A percentile compares a stretch with the other conserved stretches of the same genome.
Evolutionary conservation across 2,329 filamentous ascomycete genomes (phyloP).

Genomic region (Ceratocystis cubensis): DNA sequence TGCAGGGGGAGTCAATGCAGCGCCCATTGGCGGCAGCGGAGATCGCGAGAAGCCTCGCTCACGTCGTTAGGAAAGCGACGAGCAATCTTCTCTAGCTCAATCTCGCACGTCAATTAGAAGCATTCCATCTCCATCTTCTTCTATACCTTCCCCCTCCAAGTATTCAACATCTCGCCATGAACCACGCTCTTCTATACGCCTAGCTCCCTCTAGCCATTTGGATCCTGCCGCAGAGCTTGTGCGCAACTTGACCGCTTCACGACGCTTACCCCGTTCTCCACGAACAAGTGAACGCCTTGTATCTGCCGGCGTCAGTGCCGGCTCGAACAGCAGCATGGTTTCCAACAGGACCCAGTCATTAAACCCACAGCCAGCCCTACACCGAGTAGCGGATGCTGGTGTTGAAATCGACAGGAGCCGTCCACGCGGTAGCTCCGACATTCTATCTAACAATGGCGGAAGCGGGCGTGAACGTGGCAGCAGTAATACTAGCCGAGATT

Average conservation of each 20-base stretch:
- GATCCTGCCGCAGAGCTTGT: not conserved
- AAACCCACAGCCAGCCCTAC: not conserved
- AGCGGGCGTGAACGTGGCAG: too few relatives aligned
- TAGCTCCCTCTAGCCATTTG: too few relatives aligned
- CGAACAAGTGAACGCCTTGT: not conserved
- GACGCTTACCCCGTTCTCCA: not conserved
- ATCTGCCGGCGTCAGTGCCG: not conserved
- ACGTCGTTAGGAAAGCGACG: constrained; percentile 24
- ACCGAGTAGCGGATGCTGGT: not conserved
- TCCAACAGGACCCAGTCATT: not conserved
- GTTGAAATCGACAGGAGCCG: too few relatives aligned
- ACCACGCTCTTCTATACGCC: too few relatives aligned
- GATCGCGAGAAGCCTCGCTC: constrained; percentile 29
- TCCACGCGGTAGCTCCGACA: too few relatives aligned
- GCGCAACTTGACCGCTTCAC: not conserved
- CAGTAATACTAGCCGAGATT: too few relatives aligned
- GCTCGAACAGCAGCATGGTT: not conserved
- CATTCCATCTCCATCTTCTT: not conserved
- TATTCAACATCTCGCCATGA: too few relatives aligned
- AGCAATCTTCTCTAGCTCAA: not conserved
- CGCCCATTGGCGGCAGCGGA: constrained; percentile 24
- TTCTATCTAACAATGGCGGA: too few relatives aligned
- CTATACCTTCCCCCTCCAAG: not conserved
- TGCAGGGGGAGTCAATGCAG: constrained; percentile 18
- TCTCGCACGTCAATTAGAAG: not conserved